These are phyloP conservation scores for Pythium myriotylum DNA, from an alignment of 352 stramenopile genomes.

Conservation along the genomic window DNA sequence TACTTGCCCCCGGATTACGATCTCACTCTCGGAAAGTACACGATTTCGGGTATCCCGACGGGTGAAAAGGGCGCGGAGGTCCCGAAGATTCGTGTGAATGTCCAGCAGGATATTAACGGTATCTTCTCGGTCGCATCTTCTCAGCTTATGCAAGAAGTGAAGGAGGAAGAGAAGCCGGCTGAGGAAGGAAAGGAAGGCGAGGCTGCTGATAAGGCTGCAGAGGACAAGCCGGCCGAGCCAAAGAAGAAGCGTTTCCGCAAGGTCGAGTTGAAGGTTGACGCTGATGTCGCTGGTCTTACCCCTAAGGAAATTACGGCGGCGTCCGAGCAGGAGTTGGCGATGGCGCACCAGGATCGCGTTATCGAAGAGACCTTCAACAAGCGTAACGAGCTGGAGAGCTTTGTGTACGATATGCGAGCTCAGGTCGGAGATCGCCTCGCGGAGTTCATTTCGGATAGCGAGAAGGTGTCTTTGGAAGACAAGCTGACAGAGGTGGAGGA, in stretches of 20 bases:
- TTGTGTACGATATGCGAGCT: conserved; percentile 99
- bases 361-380: conserved; percentile 98
- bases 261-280: conserved; percentile 78
- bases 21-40: conserved; percentile 91
- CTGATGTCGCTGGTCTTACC: conserved; percentile 63
- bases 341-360: conserved; percentile 96
- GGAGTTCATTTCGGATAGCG: conserved; percentile 88
- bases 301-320: conserved; percentile 56
- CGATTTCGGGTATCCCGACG: conserved; percentile 88
- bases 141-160: conserved; percentile 97
- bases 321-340: conserved; percentile 93
- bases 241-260: conserved; percentile 97
- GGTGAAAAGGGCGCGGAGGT: conserved; percentile 76
- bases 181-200: conserved; percentile 69
- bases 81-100: conserved; percentile 95
- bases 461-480: conserved; percentile 87
- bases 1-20: conserved; percentile 74
- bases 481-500: conserved; percentile 94
- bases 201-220: conserved; percentile 61
- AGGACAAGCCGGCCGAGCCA: conserved; percentile 76
- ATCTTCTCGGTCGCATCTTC: conserved; percentile 95
- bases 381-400: conserved; percentile 99
- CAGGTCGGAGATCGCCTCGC: conserved; percentile 88
- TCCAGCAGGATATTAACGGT: conserved; percentile 97
- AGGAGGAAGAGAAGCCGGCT: conserved; percentile 79